Base-by-base conservation (phyloP, 208 protist genomes). In the Wallacemonas collosoma region DNA sequence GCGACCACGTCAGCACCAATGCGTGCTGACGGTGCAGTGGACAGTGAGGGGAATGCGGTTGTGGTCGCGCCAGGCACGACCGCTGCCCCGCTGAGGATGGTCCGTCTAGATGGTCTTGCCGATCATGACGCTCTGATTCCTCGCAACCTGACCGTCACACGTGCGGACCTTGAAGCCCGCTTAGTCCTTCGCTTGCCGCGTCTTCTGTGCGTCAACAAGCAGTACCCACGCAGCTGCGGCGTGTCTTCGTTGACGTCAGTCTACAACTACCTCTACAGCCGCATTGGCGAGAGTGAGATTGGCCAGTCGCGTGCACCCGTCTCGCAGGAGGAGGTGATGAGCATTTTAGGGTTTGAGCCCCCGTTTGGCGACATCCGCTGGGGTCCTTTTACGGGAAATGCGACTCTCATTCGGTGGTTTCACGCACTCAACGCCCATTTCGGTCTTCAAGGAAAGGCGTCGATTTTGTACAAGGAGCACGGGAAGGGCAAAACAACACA, bases 241-340 rank as follows among this genome's bases (percentile, higher is more conserved):
- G 69, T 98, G 39, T 83, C 88, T 39, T 96, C 90, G 11, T 77
- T 98, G 17, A 85, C 87, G 11, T 92, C 87, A 1, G 72, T 96
- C n/a, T 97, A 93, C 73, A 98, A 98, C 81, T 97, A 95, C 72
- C 79, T 98, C 9, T 97, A 95, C 79, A 90, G 83, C 69, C 80
- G 83, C 57, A 69, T 97, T n/a, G 90, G 90, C 38, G 84, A 93
- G 76, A 82, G 75, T 45, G 77, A 41, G 11, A 82, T 82, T 2
- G 79, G 75, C 39, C 68, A 72, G 6, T 3, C 17, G 15, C 77
- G 82, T 5, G 61, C 87, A 15, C 88, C 89, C 7, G 71, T 95
- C 26, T 91, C 93, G 60, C 91, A 97, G 75, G 93, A 98, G 76
- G 88, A 95, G 75, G 68, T 95, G 8, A 94, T 97, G 91, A 86